Evolutionary conservation across 2,329 filamentous ascomycete genomes (phyloP).

Genomic region (Paecilomyces niveus): DNA sequence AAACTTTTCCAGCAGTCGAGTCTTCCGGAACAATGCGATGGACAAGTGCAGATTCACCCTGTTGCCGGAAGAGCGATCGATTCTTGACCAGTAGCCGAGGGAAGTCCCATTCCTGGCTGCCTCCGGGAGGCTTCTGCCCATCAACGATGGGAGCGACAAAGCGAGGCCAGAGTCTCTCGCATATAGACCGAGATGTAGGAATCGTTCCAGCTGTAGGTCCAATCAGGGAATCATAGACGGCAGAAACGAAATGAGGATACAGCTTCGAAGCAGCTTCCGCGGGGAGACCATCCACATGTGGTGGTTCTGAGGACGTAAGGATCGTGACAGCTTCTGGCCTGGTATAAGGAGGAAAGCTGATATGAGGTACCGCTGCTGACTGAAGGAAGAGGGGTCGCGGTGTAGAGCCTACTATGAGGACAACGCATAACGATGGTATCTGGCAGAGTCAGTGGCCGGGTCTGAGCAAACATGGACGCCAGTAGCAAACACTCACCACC

Average conservation of each 20-base stretch:
- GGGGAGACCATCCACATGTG: conserved; percentile 23
- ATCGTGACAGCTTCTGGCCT: conserved; percentile 75
- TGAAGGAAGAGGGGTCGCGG: conserved; percentile 65
- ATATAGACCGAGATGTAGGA: conserved; percentile 62
- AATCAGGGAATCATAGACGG: conserved; percentile 79
- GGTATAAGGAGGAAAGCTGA: conserved; percentile 78
- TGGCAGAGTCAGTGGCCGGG: conserved; percentile 29
- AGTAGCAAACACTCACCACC: conserved; percentile 48
- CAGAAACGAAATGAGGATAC: conserved; percentile 65
- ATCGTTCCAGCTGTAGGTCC: conserved; percentile 76
- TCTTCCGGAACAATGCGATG: conserved; percentile 33
- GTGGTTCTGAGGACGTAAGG: conserved; percentile 51
- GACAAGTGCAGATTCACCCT: conserved; percentile 38
- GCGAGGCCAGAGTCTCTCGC: conserved; percentile 70
- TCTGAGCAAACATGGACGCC: neutral
- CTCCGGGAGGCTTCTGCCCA: conserved; percentile 46
- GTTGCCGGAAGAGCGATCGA: conserved; percentile 37
- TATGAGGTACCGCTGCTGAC: conserved; percentile 61
- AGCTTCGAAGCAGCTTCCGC: conserved; percentile 23
- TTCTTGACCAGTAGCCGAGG: conserved; percentile 64
- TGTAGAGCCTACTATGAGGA: conserved; percentile 66
- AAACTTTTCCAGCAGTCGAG: neutral
- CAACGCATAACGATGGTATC: conserved; percentile 69
- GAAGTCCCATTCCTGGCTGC: conserved; percentile 67
- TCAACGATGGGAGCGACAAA: conserved; percentile 73